These are phyloP conservation scores for Metschnikowia continentalis DNA, from an alignment of 805 yeast species.

Conservation along the genomic window DNA sequence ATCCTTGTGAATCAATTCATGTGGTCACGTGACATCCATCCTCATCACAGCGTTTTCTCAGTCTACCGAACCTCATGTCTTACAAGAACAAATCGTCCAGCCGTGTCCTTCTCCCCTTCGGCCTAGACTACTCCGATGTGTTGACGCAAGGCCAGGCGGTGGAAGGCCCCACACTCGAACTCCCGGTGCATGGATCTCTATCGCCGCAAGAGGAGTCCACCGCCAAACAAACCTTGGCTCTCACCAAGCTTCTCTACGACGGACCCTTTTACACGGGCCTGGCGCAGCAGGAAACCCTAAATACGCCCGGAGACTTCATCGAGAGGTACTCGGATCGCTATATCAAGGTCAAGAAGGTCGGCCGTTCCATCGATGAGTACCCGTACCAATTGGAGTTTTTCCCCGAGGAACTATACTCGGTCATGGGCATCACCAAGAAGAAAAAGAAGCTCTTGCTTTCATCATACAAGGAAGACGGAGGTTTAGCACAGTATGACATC, in stretches of 20 bases:
- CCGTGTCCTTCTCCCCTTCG: conserved; percentile 60
- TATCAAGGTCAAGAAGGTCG: conserved; percentile 63
- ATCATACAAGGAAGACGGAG: conserved; percentile 37
- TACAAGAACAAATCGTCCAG: conserved; percentile 47
- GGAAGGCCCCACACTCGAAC: conserved; percentile 42
- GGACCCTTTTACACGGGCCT: conserved; percentile 68
- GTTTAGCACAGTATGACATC: conserved; percentile 32
- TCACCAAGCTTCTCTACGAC: conserved; percentile 50
- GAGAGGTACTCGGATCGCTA: conserved; percentile 80
- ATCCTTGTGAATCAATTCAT: too few species aligned
- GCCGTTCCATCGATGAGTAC: conserved; percentile 71
- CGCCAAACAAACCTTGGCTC: conserved; percentile 53
- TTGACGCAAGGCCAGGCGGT: conserved; percentile 30
- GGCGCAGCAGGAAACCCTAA: conserved; percentile 26
- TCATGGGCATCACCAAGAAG: conserved; percentile 60
- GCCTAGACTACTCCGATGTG: conserved; percentile 64
- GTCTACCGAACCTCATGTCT: conserved; percentile 40
- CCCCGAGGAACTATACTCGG: conserved; percentile 72
- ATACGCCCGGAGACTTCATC: conserved; percentile 54
- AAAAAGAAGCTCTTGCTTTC: conserved; percentile 48
- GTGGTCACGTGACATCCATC: not conserved
- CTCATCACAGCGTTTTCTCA: not conserved
- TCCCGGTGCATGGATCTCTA: conserved; percentile 65
- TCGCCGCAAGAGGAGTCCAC: conserved; percentile 46
- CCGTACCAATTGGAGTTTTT: conserved; percentile 68